These are phyloP conservation scores for Xylariaceae sp. DNA, from an alignment of 2,329 filamentous ascomycete species.

Conservation along the genomic window DNA sequence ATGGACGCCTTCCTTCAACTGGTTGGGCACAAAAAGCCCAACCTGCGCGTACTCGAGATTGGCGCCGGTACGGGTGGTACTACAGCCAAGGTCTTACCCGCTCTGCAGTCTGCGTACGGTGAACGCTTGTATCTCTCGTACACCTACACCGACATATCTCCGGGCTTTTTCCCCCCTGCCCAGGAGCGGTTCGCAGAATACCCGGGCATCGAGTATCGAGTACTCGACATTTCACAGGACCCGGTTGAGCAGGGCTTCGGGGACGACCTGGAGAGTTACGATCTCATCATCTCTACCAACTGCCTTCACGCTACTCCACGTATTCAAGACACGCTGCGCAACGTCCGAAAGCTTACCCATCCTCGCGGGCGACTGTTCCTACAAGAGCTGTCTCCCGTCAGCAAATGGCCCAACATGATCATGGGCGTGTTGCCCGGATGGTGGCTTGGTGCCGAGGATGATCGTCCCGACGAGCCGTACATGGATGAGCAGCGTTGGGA, in stretches of 20 bases:
- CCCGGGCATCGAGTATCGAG: not conserved
- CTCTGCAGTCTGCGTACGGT: not conserved
- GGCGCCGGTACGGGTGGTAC: conserved; percentile 26
- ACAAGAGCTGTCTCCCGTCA: not conserved
- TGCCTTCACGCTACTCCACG: not conserved
- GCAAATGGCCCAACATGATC: not conserved
- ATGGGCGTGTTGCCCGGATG: conserved; percentile 6
- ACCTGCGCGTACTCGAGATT: not conserved
- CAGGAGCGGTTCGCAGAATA: conserved; percentile 23
- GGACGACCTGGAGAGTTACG: not conserved
- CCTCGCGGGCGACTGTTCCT: not conserved
- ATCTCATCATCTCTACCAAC: not conserved
- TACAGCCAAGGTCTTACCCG: conserved; percentile 19
- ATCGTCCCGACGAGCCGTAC: not conserved
- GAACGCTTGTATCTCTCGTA: not conserved
- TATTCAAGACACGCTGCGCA: not conserved
- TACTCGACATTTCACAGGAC: not conserved
- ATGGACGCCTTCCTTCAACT: not conserved
- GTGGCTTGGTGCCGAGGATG: not conserved
- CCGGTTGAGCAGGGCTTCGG: not conserved
- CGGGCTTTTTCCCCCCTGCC: conserved; percentile 13
- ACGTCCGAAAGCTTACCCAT: not conserved
- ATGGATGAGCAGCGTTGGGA: not conserved
- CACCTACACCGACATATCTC: not conserved
- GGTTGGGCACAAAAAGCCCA: not conserved